A percentile compares a stretch with the other conserved stretches of the same genome.
Conservation (phyloP, 257 asterid genomes). For the Ballota nigra region DNA sequence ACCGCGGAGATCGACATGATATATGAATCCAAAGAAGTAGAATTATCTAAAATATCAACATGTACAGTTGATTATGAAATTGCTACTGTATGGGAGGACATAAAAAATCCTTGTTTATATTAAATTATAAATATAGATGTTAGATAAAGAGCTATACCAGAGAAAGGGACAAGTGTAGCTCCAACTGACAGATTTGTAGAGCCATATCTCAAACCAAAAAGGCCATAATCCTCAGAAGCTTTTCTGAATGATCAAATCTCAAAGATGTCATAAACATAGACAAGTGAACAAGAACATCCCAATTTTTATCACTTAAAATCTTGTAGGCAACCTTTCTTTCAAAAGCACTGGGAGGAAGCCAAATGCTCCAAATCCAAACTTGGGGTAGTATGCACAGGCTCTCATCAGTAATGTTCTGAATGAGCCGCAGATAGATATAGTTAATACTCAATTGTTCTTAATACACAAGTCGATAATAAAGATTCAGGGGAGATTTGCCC, state of each 20-base stretch:
- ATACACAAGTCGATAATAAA: not conserved
- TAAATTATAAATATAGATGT: constrained; percentile 11
- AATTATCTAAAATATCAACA: not conserved
- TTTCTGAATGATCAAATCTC: constrained; percentile 42
- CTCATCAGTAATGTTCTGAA: constrained; percentile 66
- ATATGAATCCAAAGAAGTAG: not conserved
- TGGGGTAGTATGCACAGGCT: constrained; percentile 81
- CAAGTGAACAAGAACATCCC: constrained; percentile 14
- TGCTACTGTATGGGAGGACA: constrained; percentile 4
- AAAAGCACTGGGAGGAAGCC: constrained; percentile 75
- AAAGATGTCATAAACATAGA: constrained; percentile 26
- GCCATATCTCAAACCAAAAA: constrained; percentile 93
- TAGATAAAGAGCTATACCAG: constrained; percentile 43
- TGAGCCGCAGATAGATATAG: not conserved
- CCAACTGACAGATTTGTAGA: constrained; percentile 81
- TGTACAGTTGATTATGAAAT: not conserved
- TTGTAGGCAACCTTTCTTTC: constrained; percentile 56
- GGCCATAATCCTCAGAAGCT: constrained; percentile 68
- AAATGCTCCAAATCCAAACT: constrained; percentile 77
- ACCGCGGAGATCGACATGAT: not conserved
- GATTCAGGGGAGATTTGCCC: constrained; percentile 27
- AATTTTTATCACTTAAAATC: not conserved
- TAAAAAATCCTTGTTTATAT: not conserved
- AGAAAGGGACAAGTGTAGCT: constrained; percentile 67
- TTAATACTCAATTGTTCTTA: constrained; percentile 18